Percentiles rank a stretch among this genome's conserved stretches.
These are phyloP conservation scores for Penicillium parvum DNA, from an alignment of 495 filamentous ascomycete genomes.

Conservation along the genomic window DNA sequence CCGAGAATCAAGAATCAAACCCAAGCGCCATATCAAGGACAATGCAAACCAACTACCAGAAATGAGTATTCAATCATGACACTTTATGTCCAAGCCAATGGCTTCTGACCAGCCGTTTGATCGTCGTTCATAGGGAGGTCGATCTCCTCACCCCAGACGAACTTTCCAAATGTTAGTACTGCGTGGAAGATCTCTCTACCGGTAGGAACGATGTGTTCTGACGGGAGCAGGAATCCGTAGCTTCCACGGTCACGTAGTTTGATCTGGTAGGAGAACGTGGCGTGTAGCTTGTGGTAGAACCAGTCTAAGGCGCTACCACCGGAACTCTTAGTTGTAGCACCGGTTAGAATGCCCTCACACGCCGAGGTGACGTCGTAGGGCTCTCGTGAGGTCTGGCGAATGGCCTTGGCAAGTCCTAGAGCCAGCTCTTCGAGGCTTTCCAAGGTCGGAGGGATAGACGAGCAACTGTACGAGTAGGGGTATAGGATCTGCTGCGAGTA, in stretches of 20 bases:
- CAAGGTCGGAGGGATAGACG: constrained; percentile 68
- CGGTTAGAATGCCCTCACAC: constrained; percentile 70
- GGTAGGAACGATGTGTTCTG: constrained; percentile 82
- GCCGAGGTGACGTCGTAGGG: constrained; percentile 78
- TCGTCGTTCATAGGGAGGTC: background rate
- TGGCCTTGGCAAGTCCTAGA: constrained; percentile 84
- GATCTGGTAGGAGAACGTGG: constrained; percentile 88
- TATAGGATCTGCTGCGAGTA: constrained; percentile 96
- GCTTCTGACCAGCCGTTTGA: constrained; percentile 23
- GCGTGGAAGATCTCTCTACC: constrained; percentile 83
- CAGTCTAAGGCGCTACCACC: constrained; percentile 92
- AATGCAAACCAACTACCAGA: constrained; percentile 6
- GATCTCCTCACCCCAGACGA: constrained; percentile 49
- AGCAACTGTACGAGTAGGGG: constrained; percentile 85
- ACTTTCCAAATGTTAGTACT: constrained; percentile 74
- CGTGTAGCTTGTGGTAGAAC: constrained; percentile 85
- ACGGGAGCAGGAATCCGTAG: constrained; percentile 89
- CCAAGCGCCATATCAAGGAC: background rate
- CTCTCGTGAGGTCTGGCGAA: constrained; percentile 70
- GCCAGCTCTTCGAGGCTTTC: constrained; percentile 91
- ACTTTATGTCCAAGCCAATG: constrained; percentile 1
- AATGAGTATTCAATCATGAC: too few relatives aligned
- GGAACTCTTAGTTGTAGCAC: constrained; percentile 44
- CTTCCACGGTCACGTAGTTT: constrained; percentile 91
- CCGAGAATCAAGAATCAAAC: constrained; percentile 1